Conservation (phyloP, 2,329 filamentous ascomycete genomes). For the Lachnellula cervina region DNA sequence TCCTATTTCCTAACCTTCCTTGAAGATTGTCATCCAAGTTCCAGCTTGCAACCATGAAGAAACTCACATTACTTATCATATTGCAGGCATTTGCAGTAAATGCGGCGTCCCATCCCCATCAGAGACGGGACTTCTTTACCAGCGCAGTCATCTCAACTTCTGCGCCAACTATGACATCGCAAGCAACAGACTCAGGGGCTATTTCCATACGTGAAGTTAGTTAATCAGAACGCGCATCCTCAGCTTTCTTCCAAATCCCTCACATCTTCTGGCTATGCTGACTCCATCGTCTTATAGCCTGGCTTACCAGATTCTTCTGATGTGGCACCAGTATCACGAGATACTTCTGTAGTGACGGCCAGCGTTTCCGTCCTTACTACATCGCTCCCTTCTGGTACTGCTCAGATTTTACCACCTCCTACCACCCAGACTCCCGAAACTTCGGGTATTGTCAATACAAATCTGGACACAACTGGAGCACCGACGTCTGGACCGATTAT, state of each 20-base stretch:
- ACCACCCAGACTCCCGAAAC: slow-evolving; percentile 30
- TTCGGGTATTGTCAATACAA: slow-evolving; percentile 32
- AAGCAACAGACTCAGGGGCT: background rate
- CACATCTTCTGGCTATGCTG: background rate
- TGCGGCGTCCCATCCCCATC: slow-evolving; percentile 7
- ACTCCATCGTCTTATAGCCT: background rate
- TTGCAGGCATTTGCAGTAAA: slow-evolving; percentile 8
- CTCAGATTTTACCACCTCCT: slow-evolving; percentile 33
- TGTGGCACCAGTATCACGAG: slow-evolving; percentile 8
- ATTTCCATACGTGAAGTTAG: background rate
- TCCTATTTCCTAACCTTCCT: background rate
- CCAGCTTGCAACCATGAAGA: slow-evolving; percentile 3
- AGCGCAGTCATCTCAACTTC: background rate
- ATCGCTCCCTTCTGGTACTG: slow-evolving; percentile 29
- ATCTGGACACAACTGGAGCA: slow-evolving; percentile 26
- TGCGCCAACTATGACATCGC: background rate
- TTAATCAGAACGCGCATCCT: background rate
- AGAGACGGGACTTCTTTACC: background rate
- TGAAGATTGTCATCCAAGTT: background rate
- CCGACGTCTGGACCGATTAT: slow-evolving; percentile 19
- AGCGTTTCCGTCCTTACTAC: slow-evolving; percentile 32
- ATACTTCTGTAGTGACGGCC: slow-evolving; percentile 15
- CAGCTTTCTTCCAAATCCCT: background rate
- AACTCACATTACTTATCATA: slow-evolving; percentile 4
- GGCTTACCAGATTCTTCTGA: background rate